phyloP scores from a whole-genome alignment of 2,329 filamentous ascomycete species.

The Fusarium sulawesiense region DNA sequence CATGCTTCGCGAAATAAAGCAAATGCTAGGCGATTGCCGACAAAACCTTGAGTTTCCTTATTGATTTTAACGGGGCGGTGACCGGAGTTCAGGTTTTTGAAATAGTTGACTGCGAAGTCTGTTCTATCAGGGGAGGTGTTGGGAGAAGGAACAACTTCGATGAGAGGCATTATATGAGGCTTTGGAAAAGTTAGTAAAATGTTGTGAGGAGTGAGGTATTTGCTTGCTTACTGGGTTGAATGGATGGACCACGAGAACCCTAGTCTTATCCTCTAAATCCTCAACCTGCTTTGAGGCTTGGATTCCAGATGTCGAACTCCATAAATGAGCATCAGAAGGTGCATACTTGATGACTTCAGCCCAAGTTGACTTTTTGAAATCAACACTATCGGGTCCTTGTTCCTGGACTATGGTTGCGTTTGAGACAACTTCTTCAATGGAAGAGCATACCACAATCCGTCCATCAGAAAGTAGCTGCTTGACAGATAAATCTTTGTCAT shows the following conservation, averaged over 20 bases:
- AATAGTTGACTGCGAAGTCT: slow-evolving; percentile 31
- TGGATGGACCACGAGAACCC: slow-evolving; percentile 34
- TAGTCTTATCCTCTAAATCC: slow-evolving; percentile 18
- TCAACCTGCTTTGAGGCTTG: slow-evolving; percentile 28
- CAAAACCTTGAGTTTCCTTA: slow-evolving; percentile 33
- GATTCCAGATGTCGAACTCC: slow-evolving; percentile 38
- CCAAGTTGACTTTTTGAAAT: slow-evolving; percentile 38
- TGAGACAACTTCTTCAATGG: slow-evolving; percentile 23
- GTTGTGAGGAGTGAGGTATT: accelerated
- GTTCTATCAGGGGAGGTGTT: slow-evolving; percentile 6
- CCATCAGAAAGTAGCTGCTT: neutral
- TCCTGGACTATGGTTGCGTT: slow-evolving; percentile 30
- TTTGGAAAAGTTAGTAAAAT: neutral
- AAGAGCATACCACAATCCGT: slow-evolving; percentile 18
- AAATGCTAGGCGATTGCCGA: slow-evolving; percentile 33
- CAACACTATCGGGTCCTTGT: slow-evolving; percentile 35
- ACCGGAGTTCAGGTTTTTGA: slow-evolving; percentile 20
- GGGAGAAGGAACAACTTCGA: slow-evolving; percentile 33
- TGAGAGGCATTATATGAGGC: slow-evolving; percentile 40
- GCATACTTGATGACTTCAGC: slow-evolving; percentile 6
- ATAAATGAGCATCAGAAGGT: slow-evolving; percentile 3
- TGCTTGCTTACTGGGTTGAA: slow-evolving; percentile 25
- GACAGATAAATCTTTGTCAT: accelerated
- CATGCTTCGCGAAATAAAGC: slow-evolving; percentile 34
- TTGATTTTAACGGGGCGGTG: slow-evolving; percentile 35